These are phyloP conservation scores for Debaryomycetaceae sp. DNA, from an alignment of 1,139 yeast species.

Conservation along the genomic window DNA sequence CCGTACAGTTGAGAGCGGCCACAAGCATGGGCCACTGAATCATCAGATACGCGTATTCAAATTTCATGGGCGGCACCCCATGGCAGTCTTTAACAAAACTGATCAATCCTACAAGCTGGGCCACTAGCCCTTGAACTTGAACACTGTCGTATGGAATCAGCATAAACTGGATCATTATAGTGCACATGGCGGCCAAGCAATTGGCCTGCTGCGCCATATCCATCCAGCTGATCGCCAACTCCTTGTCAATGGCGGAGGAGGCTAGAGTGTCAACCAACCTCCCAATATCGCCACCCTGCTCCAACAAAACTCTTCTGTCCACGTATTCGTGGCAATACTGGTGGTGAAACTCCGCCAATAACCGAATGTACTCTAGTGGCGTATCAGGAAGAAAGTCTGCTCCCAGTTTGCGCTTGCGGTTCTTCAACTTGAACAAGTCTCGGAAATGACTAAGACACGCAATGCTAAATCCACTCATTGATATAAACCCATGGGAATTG, in stretches of 20 bases:
- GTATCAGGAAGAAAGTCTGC: constrained; percentile 5
- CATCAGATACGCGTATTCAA: constrained; percentile 28
- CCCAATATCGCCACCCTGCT: neutral
- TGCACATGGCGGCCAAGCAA: constrained; percentile 22
- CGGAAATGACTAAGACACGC: constrained; percentile 38
- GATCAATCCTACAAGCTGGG: constrained; percentile 15
- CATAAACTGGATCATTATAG: constrained; percentile 23
- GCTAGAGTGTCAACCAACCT: constrained; percentile 6
- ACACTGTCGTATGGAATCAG: constrained; percentile 22
- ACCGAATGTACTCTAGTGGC: constrained; percentile 16
- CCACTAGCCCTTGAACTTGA: constrained; percentile 22
- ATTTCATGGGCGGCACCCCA: constrained; percentile 12
- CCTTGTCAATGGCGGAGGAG: constrained; percentile 6
- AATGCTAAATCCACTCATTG: constrained; percentile 52
- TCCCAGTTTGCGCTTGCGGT: constrained; percentile 22
- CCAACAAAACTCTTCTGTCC: constrained; percentile 10
- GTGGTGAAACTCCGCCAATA: constrained; percentile 22
- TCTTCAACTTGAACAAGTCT: constrained; percentile 45
- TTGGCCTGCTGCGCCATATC: constrained; percentile 31
- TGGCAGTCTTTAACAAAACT: constrained; percentile 15
- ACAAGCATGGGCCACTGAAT: constrained; percentile 57
- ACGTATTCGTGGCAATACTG: constrained; percentile 16
- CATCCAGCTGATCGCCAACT: constrained; percentile 29
- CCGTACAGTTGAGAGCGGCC: constrained; percentile 46
- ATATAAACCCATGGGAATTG: constrained; percentile 43